phyloP scores from a whole-genome alignment of 768 basidiomycete species.

The Lactarius vividus region DNA sequence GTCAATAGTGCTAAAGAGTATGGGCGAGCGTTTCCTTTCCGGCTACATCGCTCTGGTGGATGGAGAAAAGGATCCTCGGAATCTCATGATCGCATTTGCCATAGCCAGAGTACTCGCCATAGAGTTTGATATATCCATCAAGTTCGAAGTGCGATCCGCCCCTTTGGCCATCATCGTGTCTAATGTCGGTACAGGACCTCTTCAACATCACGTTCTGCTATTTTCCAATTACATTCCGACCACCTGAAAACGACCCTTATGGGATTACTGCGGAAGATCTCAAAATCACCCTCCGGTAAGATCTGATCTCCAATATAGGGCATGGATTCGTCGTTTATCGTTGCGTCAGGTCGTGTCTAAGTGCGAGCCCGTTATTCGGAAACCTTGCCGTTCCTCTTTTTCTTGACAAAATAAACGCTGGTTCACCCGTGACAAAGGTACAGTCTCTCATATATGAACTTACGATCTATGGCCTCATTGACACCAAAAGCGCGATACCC shows the following conservation, averaged over 20 bases:
- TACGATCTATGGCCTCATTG: conserved; percentile 8
- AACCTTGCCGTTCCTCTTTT: conserved; percentile 83
- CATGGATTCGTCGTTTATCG: not conserved
- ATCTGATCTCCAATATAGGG: not conserved
- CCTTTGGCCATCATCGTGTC: not conserved
- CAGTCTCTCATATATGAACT: conserved; percentile 13
- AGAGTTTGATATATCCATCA: conserved; percentile 76
- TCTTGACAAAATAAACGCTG: conserved; percentile 85
- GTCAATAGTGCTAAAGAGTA: conserved; percentile 58
- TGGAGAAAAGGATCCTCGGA: conserved; percentile 97
- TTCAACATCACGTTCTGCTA: conserved; percentile 98
- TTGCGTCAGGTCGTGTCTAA: conserved; percentile 58
- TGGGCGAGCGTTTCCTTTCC: conserved; percentile 70
- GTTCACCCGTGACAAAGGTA: conserved; percentile 82
- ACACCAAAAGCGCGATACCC: conserved; percentile 69
- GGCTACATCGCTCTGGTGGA: conserved; percentile 82
- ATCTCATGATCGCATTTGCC: conserved; percentile 85
- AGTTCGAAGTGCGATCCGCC: conserved; percentile 64
- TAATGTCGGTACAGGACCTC: conserved; percentile 54
- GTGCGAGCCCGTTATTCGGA: conserved; percentile 79
- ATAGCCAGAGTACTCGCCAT: conserved; percentile 82
- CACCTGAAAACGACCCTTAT: conserved; percentile 91
- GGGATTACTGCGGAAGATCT: conserved; percentile 89
- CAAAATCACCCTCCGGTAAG: conserved; percentile 63
- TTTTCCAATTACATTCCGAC: conserved; percentile 95